Percentiles rank a stretch among this genome's conserved stretches.
phyloP scores from a whole-genome alignment of 345 rosid genomes.

The Eucalyptus curtisii region DNA sequence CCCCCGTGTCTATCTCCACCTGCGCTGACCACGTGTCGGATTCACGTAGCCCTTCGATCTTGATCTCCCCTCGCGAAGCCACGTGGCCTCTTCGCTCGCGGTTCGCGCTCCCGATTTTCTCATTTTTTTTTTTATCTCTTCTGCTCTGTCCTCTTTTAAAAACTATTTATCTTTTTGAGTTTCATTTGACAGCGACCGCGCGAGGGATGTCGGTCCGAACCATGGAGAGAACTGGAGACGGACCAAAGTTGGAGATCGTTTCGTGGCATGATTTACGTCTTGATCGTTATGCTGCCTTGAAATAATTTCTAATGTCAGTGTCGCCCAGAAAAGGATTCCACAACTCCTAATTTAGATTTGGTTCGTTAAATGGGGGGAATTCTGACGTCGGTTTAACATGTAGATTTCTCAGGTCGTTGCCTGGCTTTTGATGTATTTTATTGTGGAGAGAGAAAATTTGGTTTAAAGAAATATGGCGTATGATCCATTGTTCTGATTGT shows the following conservation, averaged over 20 bases:
- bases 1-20: neutral
- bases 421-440: accelerated
- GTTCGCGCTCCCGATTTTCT: neutral
- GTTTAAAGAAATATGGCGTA: accelerated
- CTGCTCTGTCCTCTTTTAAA: no score
- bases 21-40: neutral
- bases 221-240: neutral
- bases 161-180: no score
- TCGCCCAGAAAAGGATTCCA: neutral
- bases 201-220: neutral
- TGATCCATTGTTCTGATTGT: accelerated
- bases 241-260: neutral
- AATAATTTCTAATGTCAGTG: neutral
- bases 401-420: accelerated
- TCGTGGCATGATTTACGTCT: neutral
- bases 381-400: neutral
- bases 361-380: neutral
- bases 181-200: neutral
- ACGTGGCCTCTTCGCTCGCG: neutral
- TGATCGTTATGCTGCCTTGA: neutral
- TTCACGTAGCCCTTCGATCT: neutral
- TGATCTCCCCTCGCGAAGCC: neutral
- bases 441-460: accelerated
- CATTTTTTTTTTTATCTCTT: accelerated
- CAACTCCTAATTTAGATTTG: neutral